phyloP scores from a whole-genome alignment of 257 asterid species.

The Solanum sejunctum region DNA sequence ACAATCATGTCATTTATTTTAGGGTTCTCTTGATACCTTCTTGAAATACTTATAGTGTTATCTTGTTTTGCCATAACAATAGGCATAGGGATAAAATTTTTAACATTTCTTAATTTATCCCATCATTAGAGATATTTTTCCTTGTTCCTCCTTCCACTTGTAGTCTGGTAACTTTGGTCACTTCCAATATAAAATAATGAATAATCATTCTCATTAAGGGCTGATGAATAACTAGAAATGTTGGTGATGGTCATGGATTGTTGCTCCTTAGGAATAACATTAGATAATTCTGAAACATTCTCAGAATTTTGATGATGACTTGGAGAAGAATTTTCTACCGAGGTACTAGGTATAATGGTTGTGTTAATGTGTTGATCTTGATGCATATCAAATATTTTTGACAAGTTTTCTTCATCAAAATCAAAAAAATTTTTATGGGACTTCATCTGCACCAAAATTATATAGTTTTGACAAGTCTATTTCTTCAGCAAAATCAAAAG shows the following conservation, averaged over 20 bases:
- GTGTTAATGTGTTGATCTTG: too few species aligned
- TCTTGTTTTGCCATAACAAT: not conserved
- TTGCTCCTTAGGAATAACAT: not conserved
- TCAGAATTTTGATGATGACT: too few species aligned
- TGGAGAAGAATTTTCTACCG: too few species aligned
- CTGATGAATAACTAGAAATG: not conserved
- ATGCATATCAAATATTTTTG: too few species aligned
- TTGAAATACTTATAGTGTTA: not conserved
- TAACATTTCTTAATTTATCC: not conserved
- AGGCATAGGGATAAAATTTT: not conserved
- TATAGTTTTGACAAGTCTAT: too few species aligned
- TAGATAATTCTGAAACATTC: not conserved
- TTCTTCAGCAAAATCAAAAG: too few species aligned
- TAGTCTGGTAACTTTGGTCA: not conserved
- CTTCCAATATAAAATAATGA: not conserved
- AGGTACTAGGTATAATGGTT: too few species aligned
- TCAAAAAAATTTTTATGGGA: not conserved
- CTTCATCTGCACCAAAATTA: not conserved
- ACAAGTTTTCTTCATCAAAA: too few species aligned
- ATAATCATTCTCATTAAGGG: not conserved
- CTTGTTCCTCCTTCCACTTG: not conserved
- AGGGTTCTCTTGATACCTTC: not conserved
- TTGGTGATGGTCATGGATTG: not conserved
- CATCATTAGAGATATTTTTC: not conserved
- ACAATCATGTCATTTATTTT: not conserved